These are phyloP conservation scores for Coniochaeta hoffmannii DNA, from an alignment of 2,329 filamentous ascomycete species.

Conservation along the genomic window DNA sequence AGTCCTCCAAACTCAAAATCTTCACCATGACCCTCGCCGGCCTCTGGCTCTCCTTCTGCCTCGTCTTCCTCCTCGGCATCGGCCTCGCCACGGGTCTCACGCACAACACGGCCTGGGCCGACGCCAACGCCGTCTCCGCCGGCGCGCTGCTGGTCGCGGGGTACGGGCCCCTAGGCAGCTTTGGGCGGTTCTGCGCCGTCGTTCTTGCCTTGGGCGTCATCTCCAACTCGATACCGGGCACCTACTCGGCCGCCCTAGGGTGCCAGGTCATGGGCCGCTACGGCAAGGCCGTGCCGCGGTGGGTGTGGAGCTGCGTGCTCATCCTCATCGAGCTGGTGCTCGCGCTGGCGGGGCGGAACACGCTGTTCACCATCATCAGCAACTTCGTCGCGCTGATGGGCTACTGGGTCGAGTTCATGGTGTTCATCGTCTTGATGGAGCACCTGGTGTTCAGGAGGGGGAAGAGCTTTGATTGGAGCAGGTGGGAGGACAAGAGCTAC, in stretches of 20 bases:
- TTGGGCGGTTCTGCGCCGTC: slow-evolving; percentile 61
- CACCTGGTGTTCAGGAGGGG: slow-evolving; percentile 52
- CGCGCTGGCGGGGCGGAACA: slow-evolving; percentile 52
- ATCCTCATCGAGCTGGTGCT: slow-evolving; percentile 58
- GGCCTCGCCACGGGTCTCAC: slow-evolving; percentile 53
- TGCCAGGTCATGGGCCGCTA: slow-evolving; percentile 58
- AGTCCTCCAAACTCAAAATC: slow-evolving; percentile 24
- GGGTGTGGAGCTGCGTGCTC: slow-evolving; percentile 56
- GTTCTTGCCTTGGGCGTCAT: slow-evolving; percentile 57
- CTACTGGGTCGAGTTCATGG: slow-evolving; percentile 62
- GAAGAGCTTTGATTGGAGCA: slow-evolving; percentile 36
- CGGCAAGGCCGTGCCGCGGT: slow-evolving; percentile 50
- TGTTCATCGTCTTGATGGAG: slow-evolving; percentile 55
- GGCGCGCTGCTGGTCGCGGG: slow-evolving; percentile 59
- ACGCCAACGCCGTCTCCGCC: slow-evolving; percentile 49
- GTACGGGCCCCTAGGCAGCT: slow-evolving; percentile 48
- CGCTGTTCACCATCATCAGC: slow-evolving; percentile 57
- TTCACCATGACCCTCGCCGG: slow-evolving; percentile 51
- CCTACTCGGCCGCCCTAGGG: slow-evolving; percentile 59
- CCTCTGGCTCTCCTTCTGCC: slow-evolving; percentile 48
- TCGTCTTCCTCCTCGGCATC: slow-evolving; percentile 54
- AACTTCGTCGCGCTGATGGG: slow-evolving; percentile 66
- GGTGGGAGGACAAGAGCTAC: slow-evolving; percentile 51
- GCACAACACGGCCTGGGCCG: slow-evolving; percentile 41
- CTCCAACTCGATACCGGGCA: slow-evolving; percentile 58